A percentile compares a stretch with the other conserved stretches of the same genome.
Conservation (phyloP, 768 basidiomycete species). For the Holtermanniella nyarrowii region DNA sequence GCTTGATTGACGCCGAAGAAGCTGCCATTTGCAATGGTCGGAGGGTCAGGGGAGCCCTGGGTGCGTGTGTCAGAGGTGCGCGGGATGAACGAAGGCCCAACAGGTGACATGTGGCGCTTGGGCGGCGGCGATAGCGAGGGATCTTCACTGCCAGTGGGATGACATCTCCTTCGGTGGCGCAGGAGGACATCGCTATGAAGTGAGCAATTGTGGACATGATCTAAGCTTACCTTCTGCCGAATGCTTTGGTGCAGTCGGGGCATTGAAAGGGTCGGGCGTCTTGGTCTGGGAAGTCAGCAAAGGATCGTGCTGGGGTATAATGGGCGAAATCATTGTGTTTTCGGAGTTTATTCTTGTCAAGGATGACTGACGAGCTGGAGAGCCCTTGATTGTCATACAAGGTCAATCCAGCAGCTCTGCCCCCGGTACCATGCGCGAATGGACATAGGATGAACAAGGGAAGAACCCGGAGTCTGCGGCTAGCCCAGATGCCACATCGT, state of each 20-base stretch:
- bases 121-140: conserved; percentile 22
- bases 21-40: conserved; percentile 15
- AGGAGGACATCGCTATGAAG: conserved; percentile 38
- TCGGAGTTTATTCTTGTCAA: too few relatives aligned
- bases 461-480: too few relatives aligned
- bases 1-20: conserved; percentile 11
- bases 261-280: conserved; percentile 42
- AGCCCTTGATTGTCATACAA: too few relatives aligned
- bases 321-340: too few relatives aligned
- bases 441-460: too few relatives aligned
- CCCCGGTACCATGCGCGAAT: too few relatives aligned
- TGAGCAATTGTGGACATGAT: background rate
- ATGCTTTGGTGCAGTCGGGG: conserved; percentile 39
- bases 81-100: conserved; percentile 30
- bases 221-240: conserved; percentile 38
- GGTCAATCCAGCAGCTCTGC: too few relatives aligned
- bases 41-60: conserved; percentile 7
- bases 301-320: too few relatives aligned
- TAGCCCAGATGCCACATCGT: too few relatives aligned
- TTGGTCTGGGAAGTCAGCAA: conserved; percentile 25
- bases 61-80: conserved; percentile 20
- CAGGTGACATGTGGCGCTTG: conserved; percentile 20
- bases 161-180: conserved; percentile 40
- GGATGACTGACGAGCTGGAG: too few relatives aligned
- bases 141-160: conserved; percentile 32